These are phyloP conservation scores for Potentilla sterilis DNA, from an alignment of 306 rosid species.

Conservation along the genomic window DNA sequence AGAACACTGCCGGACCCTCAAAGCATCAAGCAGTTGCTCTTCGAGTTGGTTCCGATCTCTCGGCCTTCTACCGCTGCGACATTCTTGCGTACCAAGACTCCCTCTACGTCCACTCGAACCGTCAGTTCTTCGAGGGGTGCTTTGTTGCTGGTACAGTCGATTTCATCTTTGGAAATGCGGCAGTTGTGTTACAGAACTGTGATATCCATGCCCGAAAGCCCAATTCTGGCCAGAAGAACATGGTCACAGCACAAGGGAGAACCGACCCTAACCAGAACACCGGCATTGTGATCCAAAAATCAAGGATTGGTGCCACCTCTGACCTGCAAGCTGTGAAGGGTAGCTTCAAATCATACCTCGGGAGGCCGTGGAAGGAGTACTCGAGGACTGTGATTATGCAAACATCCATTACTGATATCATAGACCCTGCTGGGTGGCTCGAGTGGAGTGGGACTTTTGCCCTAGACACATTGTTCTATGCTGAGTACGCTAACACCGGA, in stretches of 20 bases:
- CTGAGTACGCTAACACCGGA: slow-evolving; percentile 69
- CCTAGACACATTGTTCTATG: slow-evolving; percentile 57
- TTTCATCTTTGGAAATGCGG: slow-evolving; percentile 85
- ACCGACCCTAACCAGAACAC: slow-evolving; percentile 90
- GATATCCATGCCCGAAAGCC: slow-evolving; percentile 85
- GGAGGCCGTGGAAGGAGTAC: slow-evolving; percentile 89
- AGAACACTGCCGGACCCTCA: slow-evolving; percentile 88
- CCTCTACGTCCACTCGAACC: slow-evolving; percentile 86
- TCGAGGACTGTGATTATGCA: slow-evolving; percentile 83
- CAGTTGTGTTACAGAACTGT: slow-evolving; percentile 66
- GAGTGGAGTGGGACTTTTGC: slow-evolving; percentile 80
- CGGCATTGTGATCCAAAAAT: slow-evolving; percentile 78
- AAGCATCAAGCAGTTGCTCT: slow-evolving; percentile 97
- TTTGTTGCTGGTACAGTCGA: slow-evolving; percentile 70
- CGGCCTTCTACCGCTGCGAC: slow-evolving; percentile 78
- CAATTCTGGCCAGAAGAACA: slow-evolving; percentile 74
- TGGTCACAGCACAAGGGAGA: slow-evolving; percentile 88
- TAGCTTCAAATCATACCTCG: slow-evolving; percentile 60
- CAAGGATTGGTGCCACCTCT: slow-evolving; percentile 69
- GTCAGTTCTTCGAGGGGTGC: slow-evolving; percentile 67
- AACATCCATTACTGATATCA: slow-evolving; percentile 48
- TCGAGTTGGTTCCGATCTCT: slow-evolving; percentile 76
- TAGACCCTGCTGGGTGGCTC: slow-evolving; percentile 73
- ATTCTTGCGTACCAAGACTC: slow-evolving; percentile 82
- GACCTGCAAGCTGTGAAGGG: slow-evolving; percentile 44